These are phyloP conservation scores for Phylloporus rhodoxanthus DNA, from an alignment of 768 basidiomycete species.

Conservation along the genomic window DNA sequence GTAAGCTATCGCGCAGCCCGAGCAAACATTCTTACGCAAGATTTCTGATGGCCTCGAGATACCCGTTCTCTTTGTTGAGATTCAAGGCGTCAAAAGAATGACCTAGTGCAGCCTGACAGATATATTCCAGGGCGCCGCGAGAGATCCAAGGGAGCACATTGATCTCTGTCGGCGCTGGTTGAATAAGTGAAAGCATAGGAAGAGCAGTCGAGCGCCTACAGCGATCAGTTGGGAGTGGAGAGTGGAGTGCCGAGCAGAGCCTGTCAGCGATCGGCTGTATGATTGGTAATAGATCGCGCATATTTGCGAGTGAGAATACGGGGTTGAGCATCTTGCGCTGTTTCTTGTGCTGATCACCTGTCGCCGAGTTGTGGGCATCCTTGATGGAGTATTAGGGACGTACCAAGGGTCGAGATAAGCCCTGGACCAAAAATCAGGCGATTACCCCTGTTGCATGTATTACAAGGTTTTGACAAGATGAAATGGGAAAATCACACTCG, in stretches of 20 bases:
- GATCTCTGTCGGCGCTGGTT: conserved; percentile 26
- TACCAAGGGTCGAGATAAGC: conserved; percentile 35
- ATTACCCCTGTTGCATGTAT: conserved; percentile 17
- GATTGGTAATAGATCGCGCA: conserved; percentile 27
- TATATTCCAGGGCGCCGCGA: conserved; percentile 33
- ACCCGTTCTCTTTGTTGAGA: conserved; percentile 20
- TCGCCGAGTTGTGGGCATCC: not conserved
- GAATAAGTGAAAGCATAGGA: not conserved
- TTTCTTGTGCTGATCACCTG: conserved; percentile 28
- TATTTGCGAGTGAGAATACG: conserved; percentile 29
- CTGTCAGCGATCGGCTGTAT: conserved; percentile 31
- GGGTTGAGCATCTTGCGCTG: conserved; percentile 33
- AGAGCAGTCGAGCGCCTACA: conserved; percentile 12
- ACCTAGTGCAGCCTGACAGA: conserved; percentile 31
- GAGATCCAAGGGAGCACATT: conserved; percentile 32
- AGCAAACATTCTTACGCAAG: conserved; percentile 25
- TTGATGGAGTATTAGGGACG: not conserved
- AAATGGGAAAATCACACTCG: conserved; percentile 3
- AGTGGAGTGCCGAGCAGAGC: conserved; percentile 17
- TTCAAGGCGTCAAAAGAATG: conserved; percentile 31
- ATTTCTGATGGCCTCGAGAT: conserved; percentile 25
- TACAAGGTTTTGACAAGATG: not conserved
- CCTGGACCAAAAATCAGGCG: conserved; percentile 34
- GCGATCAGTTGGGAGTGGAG: conserved; percentile 19
- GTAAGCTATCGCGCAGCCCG: not conserved